Evolutionary conservation across 441 rosid genomes (phyloP).

Genomic region (Eruca vesicaria): DNA sequence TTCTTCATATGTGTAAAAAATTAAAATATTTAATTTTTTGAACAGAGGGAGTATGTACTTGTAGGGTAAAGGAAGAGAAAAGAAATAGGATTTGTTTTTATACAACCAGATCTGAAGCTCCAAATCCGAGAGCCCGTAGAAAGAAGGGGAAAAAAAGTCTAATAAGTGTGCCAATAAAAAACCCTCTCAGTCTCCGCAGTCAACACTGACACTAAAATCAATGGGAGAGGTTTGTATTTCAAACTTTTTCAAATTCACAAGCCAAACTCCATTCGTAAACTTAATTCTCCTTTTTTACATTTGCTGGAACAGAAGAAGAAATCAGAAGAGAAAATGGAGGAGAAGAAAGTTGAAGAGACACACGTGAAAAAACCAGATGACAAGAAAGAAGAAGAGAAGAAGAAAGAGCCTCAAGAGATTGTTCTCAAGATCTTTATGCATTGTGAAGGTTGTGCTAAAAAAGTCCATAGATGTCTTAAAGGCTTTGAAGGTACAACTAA

Average conservation of each 20-base stretch:
- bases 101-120: too few species aligned
- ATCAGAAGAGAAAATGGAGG: slow-evolving; percentile 49
- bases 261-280: slow-evolving; percentile 37
- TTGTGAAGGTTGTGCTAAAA: slow-evolving; percentile 82
- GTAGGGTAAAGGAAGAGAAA: too few species aligned
- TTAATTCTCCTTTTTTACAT: background rate
- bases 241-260: slow-evolving; percentile 19
- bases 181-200: slow-evolving; percentile 18
- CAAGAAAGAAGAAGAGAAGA: slow-evolving; percentile 34
- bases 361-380: slow-evolving; percentile 30
- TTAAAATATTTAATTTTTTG: too few species aligned
- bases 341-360: slow-evolving; percentile 42
- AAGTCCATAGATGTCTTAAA: slow-evolving; percentile 58
- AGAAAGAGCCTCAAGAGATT: slow-evolving; percentile 48
- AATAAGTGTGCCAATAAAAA: too few species aligned
- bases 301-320: slow-evolving; percentile 45
- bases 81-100: too few species aligned
- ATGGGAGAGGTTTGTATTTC: slow-evolving; percentile 58
- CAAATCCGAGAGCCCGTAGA: too few species aligned
- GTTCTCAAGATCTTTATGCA: slow-evolving; percentile 74
- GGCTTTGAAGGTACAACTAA: slow-evolving; percentile 57
- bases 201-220: slow-evolving; percentile 34
- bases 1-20: too few species aligned
- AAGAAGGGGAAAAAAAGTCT: too few species aligned
- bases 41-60: too few species aligned